A percentile compares a stretch with the other conserved stretches of the same genome.
Conservation (phyloP, 2,329 filamentous ascomycete genomes). For the Fonsecaea nubica region DNA sequence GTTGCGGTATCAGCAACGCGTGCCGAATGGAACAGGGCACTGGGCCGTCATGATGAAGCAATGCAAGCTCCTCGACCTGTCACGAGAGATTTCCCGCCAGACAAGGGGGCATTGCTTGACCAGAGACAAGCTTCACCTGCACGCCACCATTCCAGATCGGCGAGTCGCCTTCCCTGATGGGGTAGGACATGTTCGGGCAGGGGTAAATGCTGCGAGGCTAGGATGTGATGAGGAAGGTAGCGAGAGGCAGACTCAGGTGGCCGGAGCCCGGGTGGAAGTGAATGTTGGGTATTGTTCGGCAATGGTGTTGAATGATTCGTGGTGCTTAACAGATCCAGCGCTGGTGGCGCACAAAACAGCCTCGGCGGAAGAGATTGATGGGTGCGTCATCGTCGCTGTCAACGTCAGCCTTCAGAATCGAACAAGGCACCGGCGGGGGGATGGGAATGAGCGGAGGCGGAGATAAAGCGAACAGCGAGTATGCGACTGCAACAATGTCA, state of each 20-base stretch:
- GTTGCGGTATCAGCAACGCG: constrained; percentile 3
- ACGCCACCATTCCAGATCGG: constrained; percentile 10
- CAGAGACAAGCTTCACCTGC: constrained; percentile 21
- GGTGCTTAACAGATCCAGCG: background rate
- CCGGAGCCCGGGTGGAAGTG: background rate
- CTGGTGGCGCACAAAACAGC: background rate
- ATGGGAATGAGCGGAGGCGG: constrained; percentile 10
- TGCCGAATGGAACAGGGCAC: background rate
- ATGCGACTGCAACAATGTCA: background rate
- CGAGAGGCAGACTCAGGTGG: background rate
- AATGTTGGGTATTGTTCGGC: background rate
- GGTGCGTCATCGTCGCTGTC: constrained; percentile 14
- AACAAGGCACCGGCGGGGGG: background rate
- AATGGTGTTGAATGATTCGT: background rate
- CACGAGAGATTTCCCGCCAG: background rate
- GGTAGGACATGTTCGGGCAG: background rate
- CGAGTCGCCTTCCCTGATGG: background rate
- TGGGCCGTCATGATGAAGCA: constrained; percentile 13
- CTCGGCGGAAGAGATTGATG: background rate
- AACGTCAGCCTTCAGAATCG: background rate
- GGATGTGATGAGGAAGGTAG: constrained; percentile 10
- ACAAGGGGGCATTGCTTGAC: constrained; percentile 14
- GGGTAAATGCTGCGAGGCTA: background rate
- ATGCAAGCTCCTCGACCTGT: constrained; percentile 6
- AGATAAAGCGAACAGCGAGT: constrained; percentile 9